Evolutionary conservation across 2,329 filamentous ascomycete genomes (phyloP).

Genomic region (Fusarium secorum): DNA sequence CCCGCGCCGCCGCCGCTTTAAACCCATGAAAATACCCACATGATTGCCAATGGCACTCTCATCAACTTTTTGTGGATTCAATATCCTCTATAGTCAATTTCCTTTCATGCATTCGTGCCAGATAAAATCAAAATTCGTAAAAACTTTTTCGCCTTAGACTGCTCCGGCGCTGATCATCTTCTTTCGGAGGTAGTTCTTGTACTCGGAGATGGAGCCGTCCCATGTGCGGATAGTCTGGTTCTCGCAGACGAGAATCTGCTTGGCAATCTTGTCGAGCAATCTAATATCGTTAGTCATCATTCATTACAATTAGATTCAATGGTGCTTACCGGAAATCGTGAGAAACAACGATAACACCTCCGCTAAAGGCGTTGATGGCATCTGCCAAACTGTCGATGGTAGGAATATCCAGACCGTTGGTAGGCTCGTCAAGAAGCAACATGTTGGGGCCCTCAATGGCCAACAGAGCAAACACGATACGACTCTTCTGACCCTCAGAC

Average conservation of each 20-base stretch:
- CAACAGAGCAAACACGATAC: slow-evolving; percentile 96
- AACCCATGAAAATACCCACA: slow-evolving; percentile 44
- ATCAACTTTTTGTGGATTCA: slow-evolving; percentile 42
- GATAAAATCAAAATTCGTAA: slow-evolving; percentile 30
- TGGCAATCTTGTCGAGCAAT: slow-evolving; percentile 98
- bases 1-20: slow-evolving; percentile 32
- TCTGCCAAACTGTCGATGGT: slow-evolving; percentile 98
- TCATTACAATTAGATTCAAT: neutral
- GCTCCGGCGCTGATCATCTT: slow-evolving; percentile 94
- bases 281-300: slow-evolving; percentile 55
- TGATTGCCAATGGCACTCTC: slow-evolving; percentile 38
- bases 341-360: slow-evolving; percentile 96
- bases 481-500: slow-evolving; percentile 96
- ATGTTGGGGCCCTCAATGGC: slow-evolving; percentile 98
- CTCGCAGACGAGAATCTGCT: slow-evolving; percentile 99
- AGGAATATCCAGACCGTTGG: slow-evolving; percentile 98
- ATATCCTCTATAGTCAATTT: slow-evolving; percentile 44
- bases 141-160: slow-evolving; percentile 65
- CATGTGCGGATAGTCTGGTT: slow-evolving; percentile 92
- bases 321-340: slow-evolving; percentile 93
- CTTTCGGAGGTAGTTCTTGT: slow-evolving; percentile 99
- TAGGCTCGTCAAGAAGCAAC: slow-evolving; percentile 97
- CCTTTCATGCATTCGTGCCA: slow-evolving; percentile 31
- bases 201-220: slow-evolving; percentile 88
- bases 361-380: slow-evolving; percentile 94